Base-by-base conservation (phyloP, 805 yeast species). In the Candida nanaspora region DNA sequence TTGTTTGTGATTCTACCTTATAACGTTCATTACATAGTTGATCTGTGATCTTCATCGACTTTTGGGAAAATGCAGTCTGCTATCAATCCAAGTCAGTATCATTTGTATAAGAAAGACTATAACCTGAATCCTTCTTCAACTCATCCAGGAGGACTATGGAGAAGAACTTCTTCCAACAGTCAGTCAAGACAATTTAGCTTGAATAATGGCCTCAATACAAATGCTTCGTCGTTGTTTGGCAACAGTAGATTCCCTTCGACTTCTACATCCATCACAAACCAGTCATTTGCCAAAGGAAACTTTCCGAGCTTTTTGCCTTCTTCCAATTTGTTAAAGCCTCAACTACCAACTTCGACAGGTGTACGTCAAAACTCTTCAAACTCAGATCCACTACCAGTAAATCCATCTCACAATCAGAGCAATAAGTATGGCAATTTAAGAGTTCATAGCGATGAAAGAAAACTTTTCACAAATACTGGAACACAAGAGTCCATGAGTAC, bases 291-390 rank as follows among this genome's bases (percentile, higher is more conserved):
- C n/a, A n/a, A n/a, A n/a, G n/a, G n/a, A n/a, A n/a, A n/a, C n/a
- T n/a, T n/a, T n/a, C n/a, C n/a, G n/a, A n/a, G n/a, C n/a, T 51
- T 51, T 30, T 27, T 43, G 25, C 46, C 40, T 26, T 36, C 43
- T 2, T 15, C 45, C 6, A 33, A 46, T 22, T 37, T 47, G n/a
- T 42, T 38, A 14, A 33, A 16, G 26, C 32, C 35, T 30, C 18
- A 29, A 29, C 11, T 33, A 21, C 23, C 21, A 25, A 21, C 26
- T 4, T 18, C 36, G 13, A 14, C 21, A 33, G 47, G 28, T 21
- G 42, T n/a, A 35, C 49, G 6, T 44, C 48, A 10, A 13, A 41
- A 11, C 37, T 42, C 5, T 38, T 35, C 18, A 18, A 34, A 7
- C 19, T 36, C 22, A 8, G 34, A 31, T 19, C 29, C 32, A 23